Percentiles rank a stretch among this genome's conserved stretches.
Conservation (phyloP, 1,139 yeast genomes). For the Saccharomyces uvarum region DNA sequence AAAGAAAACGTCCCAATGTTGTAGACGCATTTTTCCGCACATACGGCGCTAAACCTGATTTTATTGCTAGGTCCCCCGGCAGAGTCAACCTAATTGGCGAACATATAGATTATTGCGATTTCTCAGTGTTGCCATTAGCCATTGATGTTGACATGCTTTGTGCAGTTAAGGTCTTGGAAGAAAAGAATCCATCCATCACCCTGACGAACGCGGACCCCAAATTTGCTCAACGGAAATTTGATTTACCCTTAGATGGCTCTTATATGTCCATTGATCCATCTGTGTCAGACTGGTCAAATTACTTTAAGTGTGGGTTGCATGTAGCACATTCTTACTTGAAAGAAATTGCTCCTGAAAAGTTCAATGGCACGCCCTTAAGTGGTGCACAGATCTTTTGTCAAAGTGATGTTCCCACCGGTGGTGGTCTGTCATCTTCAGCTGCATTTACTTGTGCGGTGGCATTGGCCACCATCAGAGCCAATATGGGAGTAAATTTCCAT, state of each 20-base stretch:
- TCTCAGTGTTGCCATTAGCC: conserved; percentile 71
- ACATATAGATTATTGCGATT: conserved; percentile 63
- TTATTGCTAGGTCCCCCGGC: conserved; percentile 61
- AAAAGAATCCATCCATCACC: conserved; percentile 31
- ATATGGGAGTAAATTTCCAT: conserved; percentile 35
- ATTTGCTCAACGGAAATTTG: conserved; percentile 38
- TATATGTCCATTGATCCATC: conserved; percentile 43
- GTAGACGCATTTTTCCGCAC: conserved; percentile 12
- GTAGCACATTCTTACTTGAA: conserved; percentile 51
- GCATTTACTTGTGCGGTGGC: conserved; percentile 67
- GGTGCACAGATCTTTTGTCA: conserved; percentile 52
- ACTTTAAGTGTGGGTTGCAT: conserved; percentile 58
- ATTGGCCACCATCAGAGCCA: conserved; percentile 49
- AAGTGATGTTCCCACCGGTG: conserved; percentile 68
- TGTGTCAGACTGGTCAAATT: conserved; percentile 54
- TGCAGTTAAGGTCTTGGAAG: conserved; percentile 38
- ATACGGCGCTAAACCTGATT: conserved; percentile 25
- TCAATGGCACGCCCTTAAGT: conserved; percentile 18
- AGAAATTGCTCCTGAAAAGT: conserved; percentile 32
- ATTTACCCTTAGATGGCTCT: conserved; percentile 39
- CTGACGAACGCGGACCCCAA: conserved; percentile 40
- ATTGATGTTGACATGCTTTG: conserved; percentile 57
- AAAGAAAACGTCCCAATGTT: conserved; percentile 12
- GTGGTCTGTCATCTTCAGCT: conserved; percentile 66
- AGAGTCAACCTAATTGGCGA: conserved; percentile 71